A percentile compares a stretch with the other conserved stretches of the same genome.
Conservation (phyloP, 345 rosid species). For the Turnera subulata region DNA sequence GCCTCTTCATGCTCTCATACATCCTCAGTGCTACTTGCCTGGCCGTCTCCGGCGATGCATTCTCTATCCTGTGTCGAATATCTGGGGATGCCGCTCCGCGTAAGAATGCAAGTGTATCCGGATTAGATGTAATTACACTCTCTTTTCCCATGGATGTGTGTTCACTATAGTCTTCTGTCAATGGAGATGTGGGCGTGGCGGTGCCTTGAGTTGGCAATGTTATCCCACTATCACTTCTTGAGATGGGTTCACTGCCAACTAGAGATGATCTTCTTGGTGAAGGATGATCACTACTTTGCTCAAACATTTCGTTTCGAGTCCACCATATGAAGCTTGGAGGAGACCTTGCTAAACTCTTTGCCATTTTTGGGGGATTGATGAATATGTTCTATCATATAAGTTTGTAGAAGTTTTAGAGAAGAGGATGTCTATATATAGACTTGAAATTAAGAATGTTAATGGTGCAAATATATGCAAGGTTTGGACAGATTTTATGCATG, state of each 20-base stretch:
- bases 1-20: slow-evolving; percentile 34
- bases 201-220: slow-evolving; percentile 3
- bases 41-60: slow-evolving; percentile 14
- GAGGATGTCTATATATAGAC: too few relatives aligned
- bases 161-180: background rate
- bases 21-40: slow-evolving; percentile 26
- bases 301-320: slow-evolving; percentile 9
- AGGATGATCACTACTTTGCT: background rate
- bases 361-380: background rate
- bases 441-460: too few relatives aligned
- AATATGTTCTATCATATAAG: background rate
- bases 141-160: too few relatives aligned
- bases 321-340: slow-evolving; percentile 12
- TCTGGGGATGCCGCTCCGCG: slow-evolving; percentile 4
- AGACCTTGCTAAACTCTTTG: background rate
- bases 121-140: background rate
- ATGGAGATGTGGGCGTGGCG: background rate
- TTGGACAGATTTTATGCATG: slow-evolving; percentile 5
- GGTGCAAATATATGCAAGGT: too few relatives aligned
- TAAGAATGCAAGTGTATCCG: background rate
- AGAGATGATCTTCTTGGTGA: slow-evolving; percentile 8
- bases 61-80: slow-evolving; percentile 7
- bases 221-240: background rate
- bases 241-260: background rate
- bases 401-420: too few relatives aligned